These are phyloP conservation scores for Aphanomyces astaci DNA, from an alignment of 352 stramenopile genomes.

Conservation along the genomic window DNA sequence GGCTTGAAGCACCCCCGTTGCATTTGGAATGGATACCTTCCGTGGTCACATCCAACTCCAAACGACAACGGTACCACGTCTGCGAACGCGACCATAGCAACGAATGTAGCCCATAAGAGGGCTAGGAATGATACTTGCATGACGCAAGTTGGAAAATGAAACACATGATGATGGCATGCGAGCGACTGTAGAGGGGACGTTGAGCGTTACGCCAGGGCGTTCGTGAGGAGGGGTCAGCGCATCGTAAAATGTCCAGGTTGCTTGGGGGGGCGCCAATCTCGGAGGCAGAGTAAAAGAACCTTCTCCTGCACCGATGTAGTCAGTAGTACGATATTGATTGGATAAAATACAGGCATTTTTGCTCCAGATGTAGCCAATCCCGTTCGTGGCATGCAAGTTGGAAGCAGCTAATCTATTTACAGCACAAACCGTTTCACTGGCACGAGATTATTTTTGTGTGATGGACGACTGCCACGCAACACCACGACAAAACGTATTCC, in stretches of 20 bases:
- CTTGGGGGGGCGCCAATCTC: background rate
- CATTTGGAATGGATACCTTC: background rate
- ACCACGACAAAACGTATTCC: too few relatives aligned
- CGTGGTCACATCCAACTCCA: conserved; percentile 3
- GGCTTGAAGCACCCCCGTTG: background rate
- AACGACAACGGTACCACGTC: background rate
- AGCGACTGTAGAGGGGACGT: too few relatives aligned
- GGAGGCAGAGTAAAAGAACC: background rate
- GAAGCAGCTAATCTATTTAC: too few relatives aligned
- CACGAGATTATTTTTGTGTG: too few relatives aligned
- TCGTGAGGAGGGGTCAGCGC: background rate
- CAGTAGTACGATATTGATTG: too few relatives aligned
- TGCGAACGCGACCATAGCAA: background rate
- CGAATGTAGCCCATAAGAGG: background rate
- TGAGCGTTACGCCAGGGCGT: background rate
- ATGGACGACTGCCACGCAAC: too few relatives aligned
- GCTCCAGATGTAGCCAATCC: too few relatives aligned
- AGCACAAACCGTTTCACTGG: too few relatives aligned
- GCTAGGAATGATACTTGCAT: background rate
- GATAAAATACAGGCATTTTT: too few relatives aligned
- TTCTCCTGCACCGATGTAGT: background rate
- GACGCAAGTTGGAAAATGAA: conserved; percentile 6
- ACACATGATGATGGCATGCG: too few relatives aligned
- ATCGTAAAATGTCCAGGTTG: background rate
- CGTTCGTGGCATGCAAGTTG: too few relatives aligned